phyloP scores from a whole-genome alignment of 352 stramenopile genomes.

The Aphanomyces stellatus region DNA sequence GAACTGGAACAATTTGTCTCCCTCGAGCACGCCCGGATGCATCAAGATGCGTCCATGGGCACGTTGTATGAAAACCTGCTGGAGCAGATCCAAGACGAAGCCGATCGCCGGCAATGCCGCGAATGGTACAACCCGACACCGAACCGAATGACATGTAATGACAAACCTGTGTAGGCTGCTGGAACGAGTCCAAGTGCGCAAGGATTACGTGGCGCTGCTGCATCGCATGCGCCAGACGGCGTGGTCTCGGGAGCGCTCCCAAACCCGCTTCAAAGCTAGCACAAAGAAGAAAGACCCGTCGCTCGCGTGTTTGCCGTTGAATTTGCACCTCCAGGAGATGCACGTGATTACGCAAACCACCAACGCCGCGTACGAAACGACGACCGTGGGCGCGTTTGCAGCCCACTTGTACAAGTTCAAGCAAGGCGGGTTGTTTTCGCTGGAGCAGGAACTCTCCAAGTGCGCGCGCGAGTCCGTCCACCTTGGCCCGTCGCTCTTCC shows the following conservation, averaged over 20 bases:
- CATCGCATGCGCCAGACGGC: constrained; percentile 54
- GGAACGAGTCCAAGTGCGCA: constrained; percentile 38
- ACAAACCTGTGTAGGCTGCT: neutral
- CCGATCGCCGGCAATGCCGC: constrained; percentile 68
- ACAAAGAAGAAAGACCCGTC: neutral
- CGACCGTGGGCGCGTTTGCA: constrained; percentile 80
- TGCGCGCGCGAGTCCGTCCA: neutral
- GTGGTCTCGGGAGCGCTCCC: constrained; percentile 41
- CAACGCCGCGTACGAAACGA: constrained; percentile 66
- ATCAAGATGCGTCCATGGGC: constrained; percentile 68
- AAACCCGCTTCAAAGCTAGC: neutral
- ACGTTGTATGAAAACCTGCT: constrained; percentile 85
- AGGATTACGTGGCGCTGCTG: constrained; percentile 65
- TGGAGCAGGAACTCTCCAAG: neutral
- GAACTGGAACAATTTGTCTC: constrained; percentile 68
- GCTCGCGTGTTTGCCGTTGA: constrained; percentile 24
- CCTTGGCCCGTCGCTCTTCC: neutral
- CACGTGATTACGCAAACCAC: constrained; percentile 59
- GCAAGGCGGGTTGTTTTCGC: constrained; percentile 58
- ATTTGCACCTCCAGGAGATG: constrained; percentile 81
- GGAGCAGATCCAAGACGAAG: constrained; percentile 82
- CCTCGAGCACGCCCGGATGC: constrained; percentile 46
- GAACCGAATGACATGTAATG: constrained; percentile 14
- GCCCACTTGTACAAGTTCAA: constrained; percentile 86
- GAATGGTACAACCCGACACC: constrained; percentile 70